These are phyloP conservation scores for Stagonosporopsis rhizophila DNA, from an alignment of 2,329 filamentous ascomycete species.

Conservation along the genomic window DNA sequence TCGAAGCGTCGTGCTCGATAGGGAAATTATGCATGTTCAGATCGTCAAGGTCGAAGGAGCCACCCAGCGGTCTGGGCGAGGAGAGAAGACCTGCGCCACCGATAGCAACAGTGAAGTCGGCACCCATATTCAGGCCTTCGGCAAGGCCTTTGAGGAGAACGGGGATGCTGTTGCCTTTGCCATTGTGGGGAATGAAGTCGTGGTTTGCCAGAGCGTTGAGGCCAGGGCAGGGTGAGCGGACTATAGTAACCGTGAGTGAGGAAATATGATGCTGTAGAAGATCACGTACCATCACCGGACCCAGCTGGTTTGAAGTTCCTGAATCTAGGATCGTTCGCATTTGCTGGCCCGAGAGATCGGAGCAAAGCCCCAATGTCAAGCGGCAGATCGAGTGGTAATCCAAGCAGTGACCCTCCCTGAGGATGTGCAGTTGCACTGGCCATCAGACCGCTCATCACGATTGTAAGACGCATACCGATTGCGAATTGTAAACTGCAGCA, in stretches of 20 bases:
- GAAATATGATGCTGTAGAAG: not conserved
- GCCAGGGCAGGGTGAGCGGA: conserved; percentile 26
- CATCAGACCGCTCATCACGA: not conserved
- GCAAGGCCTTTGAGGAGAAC: conserved; percentile 26
- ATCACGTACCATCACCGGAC: conserved; percentile 18
- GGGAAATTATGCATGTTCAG: conserved; percentile 28
- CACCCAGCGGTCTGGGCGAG: conserved; percentile 22
- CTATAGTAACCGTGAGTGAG: not conserved
- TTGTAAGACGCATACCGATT: conserved; percentile 5
- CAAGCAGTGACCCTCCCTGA: conserved; percentile 13
- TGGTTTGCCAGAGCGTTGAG: conserved; percentile 30
- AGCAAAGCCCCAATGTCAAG: conserved; percentile 18
- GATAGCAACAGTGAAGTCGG: conserved; percentile 25
- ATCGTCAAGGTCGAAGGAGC: conserved; percentile 28
- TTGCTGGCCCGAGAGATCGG: conserved; percentile 17
- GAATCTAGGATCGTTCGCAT: conserved; percentile 23
- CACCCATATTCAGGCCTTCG: conserved; percentile 26
- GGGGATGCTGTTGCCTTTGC: conserved; percentile 25
- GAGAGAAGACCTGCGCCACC: conserved; percentile 23
- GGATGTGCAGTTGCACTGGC: conserved; percentile 8
- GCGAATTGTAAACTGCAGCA: not conserved
- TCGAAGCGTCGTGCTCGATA: conserved; percentile 31
- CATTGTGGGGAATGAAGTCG: conserved; percentile 25
- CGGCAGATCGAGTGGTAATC: conserved; percentile 2
- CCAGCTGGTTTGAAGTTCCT: conserved; percentile 19